Percentiles rank a stretch among this genome's conserved stretches.
phyloP scores from a whole-genome alignment of 1,284 basidiomycete species.

The Vanrija pseudolonga region DNA sequence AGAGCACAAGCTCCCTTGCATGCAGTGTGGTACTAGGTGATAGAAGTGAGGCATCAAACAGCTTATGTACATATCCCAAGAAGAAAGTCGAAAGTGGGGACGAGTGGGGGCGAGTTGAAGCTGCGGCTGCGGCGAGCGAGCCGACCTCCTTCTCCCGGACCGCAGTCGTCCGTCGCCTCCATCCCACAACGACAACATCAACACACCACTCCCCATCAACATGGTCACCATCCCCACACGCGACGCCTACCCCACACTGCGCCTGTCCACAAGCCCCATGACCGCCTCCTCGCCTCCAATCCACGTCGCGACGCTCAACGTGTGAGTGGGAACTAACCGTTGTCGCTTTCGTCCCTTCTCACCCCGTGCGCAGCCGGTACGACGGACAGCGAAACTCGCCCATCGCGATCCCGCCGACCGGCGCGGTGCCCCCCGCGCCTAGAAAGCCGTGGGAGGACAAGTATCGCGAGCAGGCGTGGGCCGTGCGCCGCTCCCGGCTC shows the following conservation, averaged over 20 bases:
- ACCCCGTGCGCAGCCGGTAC: conserved; percentile 23
- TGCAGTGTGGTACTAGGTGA: no score
- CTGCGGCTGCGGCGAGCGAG: not conserved
- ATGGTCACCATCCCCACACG: not conserved
- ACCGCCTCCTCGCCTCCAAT: conserved; percentile 5
- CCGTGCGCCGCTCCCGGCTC: conserved; percentile 37
- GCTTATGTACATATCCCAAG: no score
- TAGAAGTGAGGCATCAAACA: no score
- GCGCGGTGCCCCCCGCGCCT: conserved; percentile 18
- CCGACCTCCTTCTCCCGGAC: no score
- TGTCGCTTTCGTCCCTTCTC: not conserved
- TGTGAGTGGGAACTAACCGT: conserved; percentile 29
- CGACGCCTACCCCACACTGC: not conserved
- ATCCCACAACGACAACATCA: not conserved
- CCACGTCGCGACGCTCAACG: conserved; percentile 40
- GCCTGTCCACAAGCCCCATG: not conserved
- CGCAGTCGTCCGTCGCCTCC: no score
- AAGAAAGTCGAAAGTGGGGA: no score
- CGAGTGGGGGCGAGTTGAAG: not conserved
- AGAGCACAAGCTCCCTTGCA: not conserved
- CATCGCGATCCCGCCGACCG: conserved; percentile 29
- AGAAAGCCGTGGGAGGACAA: not conserved
- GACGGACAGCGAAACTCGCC: conserved; percentile 24
- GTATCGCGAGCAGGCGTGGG: conserved; percentile 37
- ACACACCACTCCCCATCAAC: not conserved